Conservation (phyloP, 2,329 filamentous ascomycete genomes). For the Zasmidium citrigriseum region DNA sequence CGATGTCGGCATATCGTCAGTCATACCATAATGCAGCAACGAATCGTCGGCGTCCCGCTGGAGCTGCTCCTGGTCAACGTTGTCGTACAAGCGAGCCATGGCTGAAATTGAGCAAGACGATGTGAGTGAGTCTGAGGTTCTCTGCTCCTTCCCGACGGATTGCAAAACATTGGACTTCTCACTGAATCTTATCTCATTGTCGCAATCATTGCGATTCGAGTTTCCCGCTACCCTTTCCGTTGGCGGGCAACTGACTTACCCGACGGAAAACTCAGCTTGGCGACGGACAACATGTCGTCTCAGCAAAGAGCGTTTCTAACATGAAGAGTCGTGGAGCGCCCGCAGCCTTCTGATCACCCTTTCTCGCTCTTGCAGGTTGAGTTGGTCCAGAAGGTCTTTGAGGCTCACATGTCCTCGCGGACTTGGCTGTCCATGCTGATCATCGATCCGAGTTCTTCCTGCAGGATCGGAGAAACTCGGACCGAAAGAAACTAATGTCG, state of each 20-base stretch:
- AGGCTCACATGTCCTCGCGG: too few relatives aligned
- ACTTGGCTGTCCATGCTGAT: too few relatives aligned
- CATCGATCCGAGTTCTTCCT: too few relatives aligned
- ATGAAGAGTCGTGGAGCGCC: too few relatives aligned
- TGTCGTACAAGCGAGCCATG: conserved; percentile 20
- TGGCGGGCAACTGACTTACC: not conserved
- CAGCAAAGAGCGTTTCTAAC: too few relatives aligned
- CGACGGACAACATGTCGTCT: too few relatives aligned
- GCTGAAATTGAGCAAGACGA: not conserved
- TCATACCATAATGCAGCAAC: conserved; percentile 19
- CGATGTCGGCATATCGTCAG: not conserved
- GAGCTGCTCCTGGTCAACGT: conserved; percentile 18
- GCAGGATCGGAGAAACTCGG: too few relatives aligned
- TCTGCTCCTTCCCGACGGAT: not conserved
- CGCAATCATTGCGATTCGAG: not conserved
- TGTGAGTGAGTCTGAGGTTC: not conserved
- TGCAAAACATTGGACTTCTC: not conserved
- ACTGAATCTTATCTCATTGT: not conserved
- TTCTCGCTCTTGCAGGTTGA: too few relatives aligned
- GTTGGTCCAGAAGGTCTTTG: too few relatives aligned
- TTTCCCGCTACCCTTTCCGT: not conserved
- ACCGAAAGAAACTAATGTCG: too few relatives aligned
- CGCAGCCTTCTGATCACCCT: too few relatives aligned
- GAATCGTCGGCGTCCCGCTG: conserved; percentile 19
- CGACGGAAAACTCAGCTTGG: not conserved